Base-by-base conservation (phyloP, 2,329 filamentous ascomycete genomes). In the Colletotrichum tabaci region DNA sequence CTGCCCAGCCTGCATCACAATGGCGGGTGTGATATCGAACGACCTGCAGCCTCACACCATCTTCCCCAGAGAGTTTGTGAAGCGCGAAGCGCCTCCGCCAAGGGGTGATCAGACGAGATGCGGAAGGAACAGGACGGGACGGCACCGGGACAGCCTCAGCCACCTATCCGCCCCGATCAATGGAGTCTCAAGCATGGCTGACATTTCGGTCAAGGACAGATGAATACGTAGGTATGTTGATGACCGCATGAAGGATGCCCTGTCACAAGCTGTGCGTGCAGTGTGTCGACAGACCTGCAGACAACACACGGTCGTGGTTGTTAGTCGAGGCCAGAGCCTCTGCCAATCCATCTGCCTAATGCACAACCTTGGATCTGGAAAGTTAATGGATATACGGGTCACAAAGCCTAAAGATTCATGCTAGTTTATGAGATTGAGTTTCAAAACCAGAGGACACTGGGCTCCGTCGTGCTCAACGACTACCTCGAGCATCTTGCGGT, bases 51-150 rank as follows among this genome's bases (percentile, higher is more conserved):
- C n/a, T 47, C 30, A 56, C 30, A 40, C 18, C 18, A 38, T 3
- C 3, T 56, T 21, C 52, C 18, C 52, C 30, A 18, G 18, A 56
- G 12, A 16, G 30, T 40, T 56, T 9, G 18, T 8, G 18, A 38
- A 35, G 53, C 18, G 10, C 53, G 13, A 18, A 21, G 18, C 5
- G 16, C 30, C 18, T 15, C n/a, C 9, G 10, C 18, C 18, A 40
- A n/a, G 35, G 30, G 53, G 53, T 40, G 26, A 35, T 40, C 53
- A 56, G 53, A 56, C 10, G 30, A 38, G 52, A 38, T 9, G 52
- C 52, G 30, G 52, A 38, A 55, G 30, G 30, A 21, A 40, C 12
- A 55, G 52, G 18, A 40, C 53, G 53, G 53, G 30, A 56, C 53
- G 53, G 35, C 18, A 35, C 10, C 53, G 53, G 30, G 53, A 3